A percentile compares a stretch with the other conserved stretches of the same genome.
Conservation (phyloP, 2,329 filamentous ascomycete species). For the Acarospora socialis region DNA sequence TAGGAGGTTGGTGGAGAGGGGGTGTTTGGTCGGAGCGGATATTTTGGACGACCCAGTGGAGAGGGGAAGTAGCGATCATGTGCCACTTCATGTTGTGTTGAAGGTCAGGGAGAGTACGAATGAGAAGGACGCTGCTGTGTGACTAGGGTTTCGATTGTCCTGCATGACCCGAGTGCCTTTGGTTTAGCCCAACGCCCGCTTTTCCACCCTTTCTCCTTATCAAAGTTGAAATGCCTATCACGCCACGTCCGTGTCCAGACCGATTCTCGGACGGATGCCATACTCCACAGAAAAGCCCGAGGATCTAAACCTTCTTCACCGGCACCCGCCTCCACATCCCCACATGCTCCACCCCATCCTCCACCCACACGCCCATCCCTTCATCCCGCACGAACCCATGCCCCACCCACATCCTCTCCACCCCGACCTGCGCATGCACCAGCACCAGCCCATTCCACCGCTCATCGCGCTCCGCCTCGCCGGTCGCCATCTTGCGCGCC, state of each 20-base stretch:
- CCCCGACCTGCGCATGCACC: constrained; percentile 60
- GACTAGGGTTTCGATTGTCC: no score
- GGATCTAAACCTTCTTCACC: constrained; percentile 8
- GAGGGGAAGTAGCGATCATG: constrained; percentile 39
- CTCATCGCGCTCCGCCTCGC: constrained; percentile 24
- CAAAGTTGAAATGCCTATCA: no score
- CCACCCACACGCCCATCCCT: constrained; percentile 60
- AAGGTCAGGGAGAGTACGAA: background rate
- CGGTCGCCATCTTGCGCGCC: constrained; percentile 28
- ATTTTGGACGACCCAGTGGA: constrained; percentile 27
- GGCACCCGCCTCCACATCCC: constrained; percentile 58
- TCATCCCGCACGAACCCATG: constrained; percentile 64
- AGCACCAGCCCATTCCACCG: constrained; percentile 62
- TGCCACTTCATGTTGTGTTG: constrained; percentile 32
- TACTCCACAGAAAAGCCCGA: no score
- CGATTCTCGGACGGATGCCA: no score
- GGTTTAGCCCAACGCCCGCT: no score
- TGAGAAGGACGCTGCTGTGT: no score
- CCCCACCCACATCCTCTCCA: constrained; percentile 50
- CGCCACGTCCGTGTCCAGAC: no score
- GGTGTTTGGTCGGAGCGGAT: constrained; percentile 9
- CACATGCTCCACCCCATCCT: constrained; percentile 73
- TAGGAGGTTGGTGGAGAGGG: constrained; percentile 16
- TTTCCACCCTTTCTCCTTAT: no score
- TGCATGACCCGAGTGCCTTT: no score